phyloP scores from a whole-genome alignment of 768 basidiomycete genomes.

The Suillus occidentalis region DNA sequence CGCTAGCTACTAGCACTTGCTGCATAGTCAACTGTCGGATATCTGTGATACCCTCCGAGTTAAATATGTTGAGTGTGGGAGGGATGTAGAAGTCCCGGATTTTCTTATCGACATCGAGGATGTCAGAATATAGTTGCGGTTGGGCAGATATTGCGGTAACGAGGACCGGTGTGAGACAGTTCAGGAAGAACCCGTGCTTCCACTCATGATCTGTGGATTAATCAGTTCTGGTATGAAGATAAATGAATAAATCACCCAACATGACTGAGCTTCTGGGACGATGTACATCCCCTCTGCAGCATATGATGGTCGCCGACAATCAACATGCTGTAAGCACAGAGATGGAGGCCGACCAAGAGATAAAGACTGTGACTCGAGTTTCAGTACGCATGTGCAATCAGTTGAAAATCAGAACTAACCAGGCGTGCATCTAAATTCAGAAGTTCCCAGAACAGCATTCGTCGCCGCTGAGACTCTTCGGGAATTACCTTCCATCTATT shows the following conservation, averaged over 20 bases:
- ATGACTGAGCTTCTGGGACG: slow-evolving; percentile 28
- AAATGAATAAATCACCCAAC: slow-evolving; percentile 21
- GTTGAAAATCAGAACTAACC: slow-evolving; percentile 41
- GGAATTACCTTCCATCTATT: slow-evolving; percentile 65
- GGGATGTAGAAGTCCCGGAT: slow-evolving; percentile 60
- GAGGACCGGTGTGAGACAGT: slow-evolving; percentile 63
- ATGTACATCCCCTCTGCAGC: slow-evolving; percentile 29
- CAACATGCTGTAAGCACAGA: slow-evolving; percentile 62
- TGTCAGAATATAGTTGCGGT: slow-evolving; percentile 49
- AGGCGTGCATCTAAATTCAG: slow-evolving; percentile 67
- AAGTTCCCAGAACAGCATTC: slow-evolving; percentile 73
- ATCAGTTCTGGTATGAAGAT: slow-evolving; percentile 12
- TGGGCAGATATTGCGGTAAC: slow-evolving; percentile 55
- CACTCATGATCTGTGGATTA: slow-evolving; percentile 59
- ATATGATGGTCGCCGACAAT: slow-evolving; percentile 48
- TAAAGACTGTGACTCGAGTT: slow-evolving; percentile 46
- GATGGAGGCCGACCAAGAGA: slow-evolving; percentile 74
- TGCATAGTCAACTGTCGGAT: slow-evolving; percentile 64
- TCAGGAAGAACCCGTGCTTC: slow-evolving; percentile 65
- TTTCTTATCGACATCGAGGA: slow-evolving; percentile 52
- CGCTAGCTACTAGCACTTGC: slow-evolving; percentile 56
- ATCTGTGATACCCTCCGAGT: slow-evolving; percentile 36
- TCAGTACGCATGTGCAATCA: slow-evolving; percentile 11
- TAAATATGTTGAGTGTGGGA: slow-evolving; percentile 45
- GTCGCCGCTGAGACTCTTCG: slow-evolving; percentile 69